Base-by-base conservation (phyloP, 1,139 yeast species). In the Geotrichum cucujoidarum region DNA sequence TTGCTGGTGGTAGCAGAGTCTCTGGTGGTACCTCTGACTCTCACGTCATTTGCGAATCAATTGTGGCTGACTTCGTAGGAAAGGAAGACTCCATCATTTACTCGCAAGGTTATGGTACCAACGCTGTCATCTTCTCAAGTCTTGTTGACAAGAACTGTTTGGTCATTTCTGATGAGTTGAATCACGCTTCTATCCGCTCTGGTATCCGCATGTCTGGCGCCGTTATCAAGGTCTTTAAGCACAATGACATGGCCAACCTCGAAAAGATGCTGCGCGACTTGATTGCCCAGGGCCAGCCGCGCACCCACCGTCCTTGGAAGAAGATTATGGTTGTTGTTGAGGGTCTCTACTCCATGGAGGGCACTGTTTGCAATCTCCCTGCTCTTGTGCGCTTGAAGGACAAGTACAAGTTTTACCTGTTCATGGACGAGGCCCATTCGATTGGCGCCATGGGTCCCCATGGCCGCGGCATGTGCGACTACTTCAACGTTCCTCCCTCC, bases 271-370 rank as follows among this genome's bases (percentile, higher is more conserved):
- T 92, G 34, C 78, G 96, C 60, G 92, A 87, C 58, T 87, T 87
- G 59, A 94, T 92, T 60, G 83, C 95, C 18, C 95, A 88, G 66
- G 99, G 99, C 52, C 98, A 92, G 71, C 95, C 97, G 47, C 85
- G 88, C 64, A 81, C 94, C 18, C 97, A 90, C 65, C 84, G 97
- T 57, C 98, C 99, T 4, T 92, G 98, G 98, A 83, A 82, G 60
- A 94, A 92, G 68, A 92, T 92, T 54, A 69, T 94, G 55, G 79
- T 92, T 57, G 94, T 95, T 49, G 95, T 92, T 41, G 99, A 92
- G 72, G 99, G 98, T 45, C 75, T 92, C 57, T 92, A 87, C 65
- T 87, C 97, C 17, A 92, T 92, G 99, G 99, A 92, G 70, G 99
- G 99, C 59, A 89, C 95, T 55, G 75, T 89, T 79, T 81, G 89